These are phyloP conservation scores for Sporothrix curviconia DNA, from an alignment of 2,329 filamentous ascomycete species.

Conservation along the genomic window DNA sequence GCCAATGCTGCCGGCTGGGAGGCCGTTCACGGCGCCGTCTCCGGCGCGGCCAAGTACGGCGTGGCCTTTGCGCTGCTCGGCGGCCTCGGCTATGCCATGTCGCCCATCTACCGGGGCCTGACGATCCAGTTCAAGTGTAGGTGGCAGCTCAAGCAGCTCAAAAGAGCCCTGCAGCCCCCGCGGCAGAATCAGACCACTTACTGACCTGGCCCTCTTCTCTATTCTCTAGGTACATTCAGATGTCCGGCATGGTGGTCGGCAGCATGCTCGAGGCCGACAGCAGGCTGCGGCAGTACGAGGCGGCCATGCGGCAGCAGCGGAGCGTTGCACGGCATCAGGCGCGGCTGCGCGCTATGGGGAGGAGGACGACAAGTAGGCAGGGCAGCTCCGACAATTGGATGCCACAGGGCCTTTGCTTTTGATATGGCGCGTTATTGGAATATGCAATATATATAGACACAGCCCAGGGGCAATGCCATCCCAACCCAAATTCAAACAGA, in stretches of 20 bases:
- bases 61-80: conserved; percentile 56
- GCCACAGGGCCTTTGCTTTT: too few species aligned
- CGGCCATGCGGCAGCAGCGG: conserved; percentile 57
- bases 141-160: too few species aligned
- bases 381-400: too few species aligned
- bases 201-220: too few species aligned
- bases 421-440: background rate
- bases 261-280: conserved; percentile 70
- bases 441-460: conserved; percentile 1
- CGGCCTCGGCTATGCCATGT: conserved; percentile 55
- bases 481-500: too few species aligned
- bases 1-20: conserved; percentile 65
- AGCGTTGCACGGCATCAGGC: conserved; percentile 58
- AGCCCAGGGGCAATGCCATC: background rate
- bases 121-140: conserved; percentile 67
- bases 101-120: conserved; percentile 64
- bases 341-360: conserved; percentile 15
- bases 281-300: conserved; percentile 61
- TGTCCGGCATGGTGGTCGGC: conserved; percentile 79
- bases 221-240: conserved; percentile 62
- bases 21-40: conserved; percentile 58
- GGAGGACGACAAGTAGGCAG: conserved; percentile 12
- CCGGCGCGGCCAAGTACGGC: conserved; percentile 68
- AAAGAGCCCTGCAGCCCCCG: background rate
- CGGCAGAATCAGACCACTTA: background rate